A percentile compares a stretch with the other conserved stretches of the same genome.
phyloP scores from a whole-genome alignment of 352 stramenopile genomes.

The Phytophthora gonapodyides region DNA sequence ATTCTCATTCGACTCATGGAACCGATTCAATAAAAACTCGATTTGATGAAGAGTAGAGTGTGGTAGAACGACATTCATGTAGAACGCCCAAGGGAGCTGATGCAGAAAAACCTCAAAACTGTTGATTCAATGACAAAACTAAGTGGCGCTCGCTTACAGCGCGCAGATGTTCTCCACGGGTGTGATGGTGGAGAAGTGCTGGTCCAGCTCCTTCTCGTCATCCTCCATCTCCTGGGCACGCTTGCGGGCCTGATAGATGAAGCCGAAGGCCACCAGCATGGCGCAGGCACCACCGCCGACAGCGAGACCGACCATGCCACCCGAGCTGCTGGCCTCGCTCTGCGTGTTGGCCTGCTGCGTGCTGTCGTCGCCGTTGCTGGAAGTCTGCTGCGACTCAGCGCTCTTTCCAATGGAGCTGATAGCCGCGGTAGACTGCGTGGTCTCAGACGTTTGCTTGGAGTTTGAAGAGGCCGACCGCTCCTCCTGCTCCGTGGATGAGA shows the following conservation, averaged over 20 bases:
- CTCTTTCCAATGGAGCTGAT: constrained; percentile 34
- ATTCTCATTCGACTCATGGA: background rate
- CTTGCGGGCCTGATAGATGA: constrained; percentile 81
- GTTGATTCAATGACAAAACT: constrained; percentile 33
- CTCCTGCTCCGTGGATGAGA: constrained; percentile 16
- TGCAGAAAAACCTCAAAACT: constrained; percentile 23
- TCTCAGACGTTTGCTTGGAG: constrained; percentile 24
- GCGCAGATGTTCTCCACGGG: constrained; percentile 55
- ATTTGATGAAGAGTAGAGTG: background rate
- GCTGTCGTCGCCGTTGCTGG: constrained; percentile 27
- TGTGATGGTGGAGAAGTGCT: constrained; percentile 53
- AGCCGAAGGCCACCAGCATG: constrained; percentile 63
- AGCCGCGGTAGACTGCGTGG: constrained; percentile 24
- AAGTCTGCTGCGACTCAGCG: constrained; percentile 32
- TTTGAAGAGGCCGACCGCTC: constrained; percentile 21
- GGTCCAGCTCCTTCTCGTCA: constrained; percentile 49
- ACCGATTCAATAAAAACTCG: constrained; percentile 13
- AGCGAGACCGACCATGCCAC: constrained; percentile 32
- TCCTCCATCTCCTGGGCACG: constrained; percentile 61
- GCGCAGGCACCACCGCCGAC: constrained; percentile 41
- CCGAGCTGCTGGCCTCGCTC: constrained; percentile 10
- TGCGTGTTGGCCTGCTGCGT: constrained; percentile 53
- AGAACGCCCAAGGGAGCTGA: background rate
- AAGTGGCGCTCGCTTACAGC: constrained; percentile 43
- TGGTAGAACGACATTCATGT: too few species aligned